Conservation (phyloP, 108 stramenopile genomes). For the Fragilaria crotonensis region DNA sequence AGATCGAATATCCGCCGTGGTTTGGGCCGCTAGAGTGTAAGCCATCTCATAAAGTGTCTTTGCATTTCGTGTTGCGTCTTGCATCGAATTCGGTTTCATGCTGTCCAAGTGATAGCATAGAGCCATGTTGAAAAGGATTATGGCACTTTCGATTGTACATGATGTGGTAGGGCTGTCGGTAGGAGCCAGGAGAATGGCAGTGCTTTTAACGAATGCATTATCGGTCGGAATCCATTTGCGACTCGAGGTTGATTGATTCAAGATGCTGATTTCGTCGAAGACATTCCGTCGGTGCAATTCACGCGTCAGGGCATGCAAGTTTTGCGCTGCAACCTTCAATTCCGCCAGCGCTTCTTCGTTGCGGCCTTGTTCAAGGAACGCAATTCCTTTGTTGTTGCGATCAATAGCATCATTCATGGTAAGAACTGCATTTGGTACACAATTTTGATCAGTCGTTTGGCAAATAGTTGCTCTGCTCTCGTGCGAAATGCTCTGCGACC, state of each 20-base stretch:
- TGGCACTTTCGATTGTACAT: background rate
- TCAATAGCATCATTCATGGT: slow-evolving; percentile 2
- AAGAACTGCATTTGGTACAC: background rate
- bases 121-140: background rate
- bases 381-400: slow-evolving; percentile 1
- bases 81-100: background rate
- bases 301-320: background rate
- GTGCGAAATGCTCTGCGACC: too few relatives aligned
- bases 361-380: background rate
- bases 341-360: background rate
- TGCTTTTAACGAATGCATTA: background rate
- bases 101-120: background rate
- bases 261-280: background rate
- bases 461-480: too few relatives aligned
- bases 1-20: background rate
- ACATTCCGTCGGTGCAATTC: background rate
- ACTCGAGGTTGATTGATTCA: background rate
- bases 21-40: background rate
- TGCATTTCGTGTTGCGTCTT: background rate
- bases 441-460: too few relatives aligned
- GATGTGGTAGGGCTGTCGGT: background rate
- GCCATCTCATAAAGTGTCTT: background rate
- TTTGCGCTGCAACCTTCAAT: background rate
- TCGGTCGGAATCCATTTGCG: background rate
- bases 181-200: background rate